Base-by-base conservation (phyloP, 2,329 filamentous ascomycete genomes). In the Sporothrix protearum region DNA sequence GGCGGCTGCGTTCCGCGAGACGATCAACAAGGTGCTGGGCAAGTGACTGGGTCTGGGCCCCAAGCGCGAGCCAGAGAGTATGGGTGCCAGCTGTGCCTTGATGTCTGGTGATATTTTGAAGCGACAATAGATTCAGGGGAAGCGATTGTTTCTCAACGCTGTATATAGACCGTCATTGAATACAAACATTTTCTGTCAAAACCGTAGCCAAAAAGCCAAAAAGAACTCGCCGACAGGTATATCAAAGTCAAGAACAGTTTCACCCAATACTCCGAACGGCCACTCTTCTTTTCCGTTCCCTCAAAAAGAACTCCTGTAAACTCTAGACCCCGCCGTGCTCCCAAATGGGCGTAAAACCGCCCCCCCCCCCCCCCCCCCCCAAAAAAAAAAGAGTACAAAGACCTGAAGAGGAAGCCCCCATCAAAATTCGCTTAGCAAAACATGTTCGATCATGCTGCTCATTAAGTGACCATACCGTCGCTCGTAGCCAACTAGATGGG, bases 1-100 rank as follows among this genome's bases (percentile, higher is more conserved):
- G 84, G 94, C 94, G 10, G 84, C 86, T 75, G 83, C 86, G 83
- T 88, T 94, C 77, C 87, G 86, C 71, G 78, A 78, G 63, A 84
- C 83, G 12, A 75, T 90, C 1, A 22, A 9, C 19, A 69, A 42
- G 19, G 45, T 67, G 42, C 45, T 67, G 28, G 28, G 9, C 45
- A n/a, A 51, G 8, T 49, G 22, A 22, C 42, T 47, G 4, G 42
- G 42, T 47, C 42, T 14, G 42, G 14, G 14, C 14, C 14, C 42
- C 14, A 47, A 47, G 42, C 42, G 16, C 5, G 2, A 47, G 42
- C 14, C 9, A 12, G 14, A 7, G 4, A 9, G 39, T 12, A 42
- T 42, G 39, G n/a, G n/a, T n/a, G n/a, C 53, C 28, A 28, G 9
- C 6, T 25, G 7, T 57, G 12, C 14, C 49, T 61, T 42, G 57